Conservation (phyloP, 2,329 filamentous ascomycete genomes). For the Aspergillus sp. region DNA sequence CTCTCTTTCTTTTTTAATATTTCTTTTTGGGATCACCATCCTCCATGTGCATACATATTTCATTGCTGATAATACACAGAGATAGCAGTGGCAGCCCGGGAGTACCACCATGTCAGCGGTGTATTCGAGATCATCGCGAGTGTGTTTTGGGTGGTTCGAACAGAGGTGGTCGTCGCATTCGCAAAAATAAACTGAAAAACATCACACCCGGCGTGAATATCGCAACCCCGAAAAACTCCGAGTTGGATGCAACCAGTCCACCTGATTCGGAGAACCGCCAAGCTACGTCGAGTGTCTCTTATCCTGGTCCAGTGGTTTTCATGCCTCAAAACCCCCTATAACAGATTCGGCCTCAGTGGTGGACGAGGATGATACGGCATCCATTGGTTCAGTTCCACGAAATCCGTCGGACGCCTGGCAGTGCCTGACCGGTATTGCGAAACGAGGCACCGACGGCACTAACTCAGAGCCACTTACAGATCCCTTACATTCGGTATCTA, state of each 20-base stretch:
- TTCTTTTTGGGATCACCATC: too few relatives aligned
- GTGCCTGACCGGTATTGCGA: constrained; percentile 42
- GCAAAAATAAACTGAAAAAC: constrained; percentile 46
- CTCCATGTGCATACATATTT: not conserved
- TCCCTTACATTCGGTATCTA: constrained; percentile 16
- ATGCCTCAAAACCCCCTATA: constrained; percentile 26
- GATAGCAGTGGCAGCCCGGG: constrained; percentile 45
- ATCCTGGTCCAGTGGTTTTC: constrained; percentile 31
- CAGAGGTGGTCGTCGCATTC: constrained; percentile 54
- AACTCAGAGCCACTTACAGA: constrained; percentile 17
- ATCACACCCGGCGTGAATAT: constrained; percentile 22
- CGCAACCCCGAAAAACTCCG: constrained; percentile 20
- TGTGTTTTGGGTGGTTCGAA: constrained; percentile 58
- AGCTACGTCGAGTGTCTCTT: constrained; percentile 18
- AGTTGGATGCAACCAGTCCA: constrained; percentile 20
- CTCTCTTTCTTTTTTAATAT: constrained; percentile 7
- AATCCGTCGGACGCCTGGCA: constrained; percentile 48
- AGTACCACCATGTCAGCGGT: constrained; percentile 53
- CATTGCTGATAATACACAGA: constrained; percentile 26
- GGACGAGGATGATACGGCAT: constrained; percentile 36
- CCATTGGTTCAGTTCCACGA: constrained; percentile 39
- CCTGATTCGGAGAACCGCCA: constrained; percentile 21
- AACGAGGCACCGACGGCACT: constrained; percentile 24
- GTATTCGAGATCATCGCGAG: constrained; percentile 53
- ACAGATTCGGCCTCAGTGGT: constrained; percentile 20